Base-by-base conservation (phyloP, 1,284 basidiomycete species). In the Cutaneotrichosporon sp. region DNA sequence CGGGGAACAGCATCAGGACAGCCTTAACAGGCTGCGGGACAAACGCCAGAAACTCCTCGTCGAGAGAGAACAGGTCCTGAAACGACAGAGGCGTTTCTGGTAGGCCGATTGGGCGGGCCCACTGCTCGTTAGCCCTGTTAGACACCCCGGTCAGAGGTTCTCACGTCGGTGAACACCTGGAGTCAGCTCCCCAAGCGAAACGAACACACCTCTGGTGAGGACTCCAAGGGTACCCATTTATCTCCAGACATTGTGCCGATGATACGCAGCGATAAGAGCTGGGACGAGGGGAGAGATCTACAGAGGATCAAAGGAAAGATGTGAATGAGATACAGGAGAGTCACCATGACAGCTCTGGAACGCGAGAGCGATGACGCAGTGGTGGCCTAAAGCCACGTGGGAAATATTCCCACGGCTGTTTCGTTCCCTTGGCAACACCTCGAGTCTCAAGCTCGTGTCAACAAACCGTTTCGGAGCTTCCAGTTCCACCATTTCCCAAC, bases 1-100 rank as follows among this genome's bases (percentile, higher is more conserved):
- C 81, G 0, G 90, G 90, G 72, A 92, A 93, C 24, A 93, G 79
- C 2, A 94, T 76, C 5, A 92, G 76, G 9, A 93, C 82, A 0
- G 90, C 90, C 62, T 85, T 84, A 26, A 86, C 85, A 0, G 86
- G 88, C 60, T 79, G 68, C 0, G 85, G 78, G 0, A 90, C 83
- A 66, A 87, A 79, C 0, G 60, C 73, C 1, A 90, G 81, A 27
- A 91, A 79, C 81, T 90, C 87, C 1, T 79, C 72, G 59, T 93
- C 90, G 27, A 93, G 77, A 3, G 87, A 88, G 65, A 84, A 93
- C 32, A 92, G 79, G 68, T 94, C 90, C 54, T 81, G 79, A 67
- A 93, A 93, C 34, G 80, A 76, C 8, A 82, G 79, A 20, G 80
- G 75, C 5, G 78, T 70, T 2, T 74, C 71, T 1, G 84, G 77